Conservation (phyloP, 345 rosid genomes). For the Aquilaria sinensis region DNA sequence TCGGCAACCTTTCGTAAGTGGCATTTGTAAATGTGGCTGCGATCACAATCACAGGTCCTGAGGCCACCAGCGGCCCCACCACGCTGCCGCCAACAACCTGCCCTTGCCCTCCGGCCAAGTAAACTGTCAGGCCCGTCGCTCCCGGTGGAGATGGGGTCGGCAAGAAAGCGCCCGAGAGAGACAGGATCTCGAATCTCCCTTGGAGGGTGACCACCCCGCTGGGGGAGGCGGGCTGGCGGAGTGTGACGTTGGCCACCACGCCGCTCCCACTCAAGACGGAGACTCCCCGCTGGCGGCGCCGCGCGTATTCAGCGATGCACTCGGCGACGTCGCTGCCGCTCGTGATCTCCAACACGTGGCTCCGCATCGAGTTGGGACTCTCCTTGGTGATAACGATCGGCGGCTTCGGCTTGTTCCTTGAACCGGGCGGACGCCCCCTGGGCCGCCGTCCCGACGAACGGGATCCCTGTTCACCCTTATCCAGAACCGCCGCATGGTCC, state of each 20-base stretch:
- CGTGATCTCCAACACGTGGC: slow-evolving; percentile 80
- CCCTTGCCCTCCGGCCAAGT: slow-evolving; percentile 82
- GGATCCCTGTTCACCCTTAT: slow-evolving; percentile 34
- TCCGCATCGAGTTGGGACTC: slow-evolving; percentile 71
- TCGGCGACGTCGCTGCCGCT: slow-evolving; percentile 70
- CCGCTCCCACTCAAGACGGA: slow-evolving; percentile 82
- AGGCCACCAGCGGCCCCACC: slow-evolving; percentile 58
- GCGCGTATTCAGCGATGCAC: slow-evolving; percentile 56
- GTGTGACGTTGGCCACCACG: slow-evolving; percentile 61
- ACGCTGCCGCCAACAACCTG: slow-evolving; percentile 88
- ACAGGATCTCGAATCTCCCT: slow-evolving; percentile 88
- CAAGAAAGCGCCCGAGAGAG: slow-evolving; percentile 68
- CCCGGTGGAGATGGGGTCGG: slow-evolving; percentile 76
- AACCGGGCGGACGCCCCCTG: slow-evolving; percentile 83
- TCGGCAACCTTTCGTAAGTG: slow-evolving; percentile 69
- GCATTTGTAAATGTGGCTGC: slow-evolving; percentile 86
- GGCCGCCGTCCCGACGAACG: slow-evolving; percentile 62
- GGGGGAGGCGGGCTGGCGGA: slow-evolving; percentile 71
- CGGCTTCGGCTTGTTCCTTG: slow-evolving; percentile 74
- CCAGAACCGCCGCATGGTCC: slow-evolving; percentile 23
- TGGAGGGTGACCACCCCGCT: slow-evolving; percentile 62
- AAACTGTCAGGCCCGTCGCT: slow-evolving; percentile 66
- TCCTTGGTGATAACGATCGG: slow-evolving; percentile 79
- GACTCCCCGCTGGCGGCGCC: slow-evolving; percentile 68
- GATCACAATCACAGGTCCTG: slow-evolving; percentile 81